Percentiles rank a stretch among this genome's conserved stretches.
phyloP scores from a whole-genome alignment of 1,284 basidiomycete genomes.

The Ustilago trichophora region DNA sequence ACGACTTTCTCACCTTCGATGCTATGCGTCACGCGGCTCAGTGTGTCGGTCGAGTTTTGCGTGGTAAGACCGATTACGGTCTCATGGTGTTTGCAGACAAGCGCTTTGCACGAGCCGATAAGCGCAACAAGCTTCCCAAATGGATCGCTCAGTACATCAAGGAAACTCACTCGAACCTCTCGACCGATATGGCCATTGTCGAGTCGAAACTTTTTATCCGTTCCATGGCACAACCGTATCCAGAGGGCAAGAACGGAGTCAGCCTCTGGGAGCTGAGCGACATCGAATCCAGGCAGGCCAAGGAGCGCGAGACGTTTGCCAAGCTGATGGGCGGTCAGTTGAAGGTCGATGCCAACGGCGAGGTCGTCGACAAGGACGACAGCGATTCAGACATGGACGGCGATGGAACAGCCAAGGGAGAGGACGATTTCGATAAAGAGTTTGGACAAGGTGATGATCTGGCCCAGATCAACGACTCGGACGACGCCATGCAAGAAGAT shows the following conservation, averaged over 20 bases:
- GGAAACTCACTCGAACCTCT: constrained; percentile 94
- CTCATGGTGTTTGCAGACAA: constrained; percentile 99
- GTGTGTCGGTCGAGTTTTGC: constrained; percentile 95
- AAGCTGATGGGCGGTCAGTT: constrained; percentile 53
- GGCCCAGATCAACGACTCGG: constrained; percentile 23
- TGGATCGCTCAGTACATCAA: constrained; percentile 99
- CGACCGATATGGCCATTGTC: constrained; percentile 97
- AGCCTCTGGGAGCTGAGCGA: constrained; percentile 93
- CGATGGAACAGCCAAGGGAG: constrained; percentile 17
- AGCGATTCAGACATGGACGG: constrained; percentile 31
- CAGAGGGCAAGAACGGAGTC: constrained; percentile 87
- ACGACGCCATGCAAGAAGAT: constrained; percentile 15
- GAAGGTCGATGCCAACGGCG: constrained; percentile 41
- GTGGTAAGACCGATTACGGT: constrained; percentile 99
- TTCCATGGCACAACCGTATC: constrained; percentile 94
- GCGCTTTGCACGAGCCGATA: constrained; percentile 96
- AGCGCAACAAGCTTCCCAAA: constrained; percentile 92
- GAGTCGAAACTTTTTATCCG: constrained; percentile 96
- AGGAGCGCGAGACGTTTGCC: constrained; percentile 72
- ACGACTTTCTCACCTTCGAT: constrained; percentile 98
- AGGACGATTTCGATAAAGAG: constrained; percentile 57
- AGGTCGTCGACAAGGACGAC: constrained; percentile 41
- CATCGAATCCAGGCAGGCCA: constrained; percentile 80
- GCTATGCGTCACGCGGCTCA: constrained; percentile 99
- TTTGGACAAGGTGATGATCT: constrained; percentile 44